Evolutionary conservation across 73 alveolate genomes (phyloP).

Genomic region (Paraurostyla sp.): DNA sequence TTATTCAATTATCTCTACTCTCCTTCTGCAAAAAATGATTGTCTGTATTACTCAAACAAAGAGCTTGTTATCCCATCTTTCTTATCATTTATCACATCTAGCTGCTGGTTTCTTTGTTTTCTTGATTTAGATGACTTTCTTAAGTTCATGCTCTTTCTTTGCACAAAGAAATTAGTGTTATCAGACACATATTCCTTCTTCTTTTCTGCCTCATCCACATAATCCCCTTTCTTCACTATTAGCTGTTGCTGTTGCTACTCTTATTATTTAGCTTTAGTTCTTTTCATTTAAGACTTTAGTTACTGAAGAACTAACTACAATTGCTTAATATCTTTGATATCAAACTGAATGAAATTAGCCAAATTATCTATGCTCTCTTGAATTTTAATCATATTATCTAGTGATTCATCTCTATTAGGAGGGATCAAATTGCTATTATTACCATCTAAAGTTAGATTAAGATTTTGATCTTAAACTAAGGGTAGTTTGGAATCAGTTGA

Average conservation of each 20-base stretch:
- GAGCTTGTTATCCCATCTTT: too few species aligned
- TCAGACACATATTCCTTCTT: constrained; percentile 7
- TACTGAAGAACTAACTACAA: background rate
- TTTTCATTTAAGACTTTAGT: background rate
- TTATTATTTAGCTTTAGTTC: background rate
- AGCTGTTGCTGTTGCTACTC: background rate
- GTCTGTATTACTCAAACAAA: too few species aligned
- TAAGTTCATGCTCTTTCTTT: background rate
- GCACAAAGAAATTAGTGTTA: constrained; percentile 16
- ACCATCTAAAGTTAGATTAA: background rate
- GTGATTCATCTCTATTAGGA: background rate
- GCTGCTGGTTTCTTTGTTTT: background rate
- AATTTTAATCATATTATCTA: background rate
- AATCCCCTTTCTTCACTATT: constrained; percentile 15
- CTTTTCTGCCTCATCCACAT: background rate
- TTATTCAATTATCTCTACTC: too few species aligned
- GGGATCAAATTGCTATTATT: background rate
- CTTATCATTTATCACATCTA: too few species aligned
- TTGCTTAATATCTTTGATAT: constrained; percentile 25
- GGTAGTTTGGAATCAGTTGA: background rate
- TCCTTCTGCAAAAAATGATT: too few species aligned
- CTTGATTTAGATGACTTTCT: background rate
- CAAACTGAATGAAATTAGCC: background rate
- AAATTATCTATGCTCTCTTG: constrained; percentile 1
- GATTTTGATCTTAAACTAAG: background rate